Evolutionary conservation across 331 rosid genomes (phyloP), one percentile per base, ranked within the genome.

Genomic region (Malus hybrid): DNA sequence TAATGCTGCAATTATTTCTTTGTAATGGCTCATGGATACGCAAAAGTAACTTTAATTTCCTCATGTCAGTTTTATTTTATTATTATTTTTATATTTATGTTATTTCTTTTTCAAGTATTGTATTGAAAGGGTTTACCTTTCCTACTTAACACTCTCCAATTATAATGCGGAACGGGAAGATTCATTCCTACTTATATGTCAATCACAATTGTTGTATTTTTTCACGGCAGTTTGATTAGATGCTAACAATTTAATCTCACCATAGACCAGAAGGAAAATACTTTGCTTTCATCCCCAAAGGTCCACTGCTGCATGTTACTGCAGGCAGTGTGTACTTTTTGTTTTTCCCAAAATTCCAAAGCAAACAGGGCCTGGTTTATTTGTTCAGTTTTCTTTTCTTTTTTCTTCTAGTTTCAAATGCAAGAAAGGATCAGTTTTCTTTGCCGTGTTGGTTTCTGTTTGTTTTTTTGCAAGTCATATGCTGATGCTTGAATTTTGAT

Each of bases 271-370:
- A 69, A 27, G 52, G 11, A 39, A 36, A 54, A 44, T 19, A 18
- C 61, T 60, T 18, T 36, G 55, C 61, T 67, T 62, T 32, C 57
- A n/a, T 16, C 65, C 27, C 4, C 59, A 20, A 7, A 27, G 3
- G 70, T 64, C 28, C 71, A 6, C 32, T 39, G 52, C 6, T 59
- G 11, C 75, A 77, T 78, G 61, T 75, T 20, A 8, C 24, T 24
- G 24, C 6, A 8, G 22, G 7, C 56, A 27, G 63, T 19, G 7
- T 18, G 32, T 55, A 70, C 80, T 63, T 73, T 78, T 80, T 83
- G 50, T 80, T 67, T 80, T 83, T 79, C 87, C 88, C 80, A 81
- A 86, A 85, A 44, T 68, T 80, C 82, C 75, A 63, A 63, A 79
- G 56, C 55, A 80, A 82, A 29, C 79, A 57, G 64, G 29, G 65